Evolutionary conservation across 768 basidiomycete species (phyloP).

Genomic region (Lactarius tabidus): DNA sequence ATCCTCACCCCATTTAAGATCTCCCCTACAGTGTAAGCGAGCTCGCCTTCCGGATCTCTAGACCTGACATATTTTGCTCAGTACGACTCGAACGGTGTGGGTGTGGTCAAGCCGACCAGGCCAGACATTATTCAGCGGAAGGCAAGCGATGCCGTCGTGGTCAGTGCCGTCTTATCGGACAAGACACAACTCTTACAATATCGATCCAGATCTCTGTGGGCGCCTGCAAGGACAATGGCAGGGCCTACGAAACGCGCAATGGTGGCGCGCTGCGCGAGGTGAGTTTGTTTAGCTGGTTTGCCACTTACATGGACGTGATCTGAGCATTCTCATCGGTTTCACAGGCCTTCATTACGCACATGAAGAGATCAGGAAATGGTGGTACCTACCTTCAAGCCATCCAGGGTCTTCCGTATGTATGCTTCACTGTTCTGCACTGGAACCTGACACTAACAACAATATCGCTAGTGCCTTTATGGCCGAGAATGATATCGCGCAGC

Average conservation of each 20-base stretch:
- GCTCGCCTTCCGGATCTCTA: background rate
- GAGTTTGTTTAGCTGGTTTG: background rate
- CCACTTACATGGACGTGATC: background rate
- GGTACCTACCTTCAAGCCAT: too few species aligned
- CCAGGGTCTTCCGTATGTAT: too few species aligned
- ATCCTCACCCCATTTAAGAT: slow-evolving; percentile 3
- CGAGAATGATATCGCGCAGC: too few species aligned
- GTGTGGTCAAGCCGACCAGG: background rate
- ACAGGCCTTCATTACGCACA: too few species aligned
- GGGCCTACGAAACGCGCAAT: background rate
- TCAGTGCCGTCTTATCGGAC: background rate
- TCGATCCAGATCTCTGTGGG: slow-evolving; percentile 3
- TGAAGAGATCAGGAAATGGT: too few species aligned
- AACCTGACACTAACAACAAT: too few species aligned
- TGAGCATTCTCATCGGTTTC: too few species aligned
- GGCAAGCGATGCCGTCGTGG: background rate
- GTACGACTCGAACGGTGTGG: slow-evolving; percentile 1
- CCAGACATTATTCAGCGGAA: background rate
- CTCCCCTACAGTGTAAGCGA: slow-evolving; percentile 1
- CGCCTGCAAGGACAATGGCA: background rate
- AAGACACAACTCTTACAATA: background rate
- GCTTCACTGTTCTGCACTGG: too few species aligned
- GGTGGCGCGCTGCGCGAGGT: slow-evolving; percentile 4
- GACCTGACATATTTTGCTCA: background rate
- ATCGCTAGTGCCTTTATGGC: too few species aligned